Conservation (phyloP, 148 eudicot genomes). For the Limonium bicolor region DNA sequence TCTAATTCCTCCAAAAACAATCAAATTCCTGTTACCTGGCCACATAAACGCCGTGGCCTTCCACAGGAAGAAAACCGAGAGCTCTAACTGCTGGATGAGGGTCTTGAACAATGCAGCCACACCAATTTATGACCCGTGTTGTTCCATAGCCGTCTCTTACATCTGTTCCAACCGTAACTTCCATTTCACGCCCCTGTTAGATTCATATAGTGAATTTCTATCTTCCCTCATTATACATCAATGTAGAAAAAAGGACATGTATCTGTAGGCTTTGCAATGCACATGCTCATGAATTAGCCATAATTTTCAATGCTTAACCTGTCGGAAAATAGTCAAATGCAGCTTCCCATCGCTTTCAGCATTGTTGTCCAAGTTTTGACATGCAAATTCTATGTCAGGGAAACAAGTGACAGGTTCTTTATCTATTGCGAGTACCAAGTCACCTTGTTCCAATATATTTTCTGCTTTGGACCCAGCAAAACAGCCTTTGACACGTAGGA, state of each 20-base stretch:
- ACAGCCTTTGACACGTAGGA: slow-evolving; percentile 90
- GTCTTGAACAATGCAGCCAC: slow-evolving; percentile 87
- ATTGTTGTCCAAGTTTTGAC: slow-evolving; percentile 52
- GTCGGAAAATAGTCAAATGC: slow-evolving; percentile 70
- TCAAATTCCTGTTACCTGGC: slow-evolving; percentile 73
- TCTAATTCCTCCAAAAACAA: too few relatives aligned
- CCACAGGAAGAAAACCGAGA: slow-evolving; percentile 87
- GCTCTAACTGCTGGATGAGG: slow-evolving; percentile 94
- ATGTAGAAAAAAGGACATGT: neutral
- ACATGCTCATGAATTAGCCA: too few relatives aligned
- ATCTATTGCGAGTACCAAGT: slow-evolving; percentile 84
- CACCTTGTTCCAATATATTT: slow-evolving; percentile 76
- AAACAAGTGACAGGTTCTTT: slow-evolving; percentile 76
- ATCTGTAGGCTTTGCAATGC: too few relatives aligned
- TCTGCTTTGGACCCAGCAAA: slow-evolving; percentile 92
- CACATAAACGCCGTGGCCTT: slow-evolving; percentile 96
- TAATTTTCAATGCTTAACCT: too few relatives aligned
- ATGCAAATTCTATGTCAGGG: slow-evolving; percentile 80
- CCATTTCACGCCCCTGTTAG: slow-evolving; percentile 69
- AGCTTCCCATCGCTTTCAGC: slow-evolving; percentile 44
- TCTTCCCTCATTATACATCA: too few relatives aligned
- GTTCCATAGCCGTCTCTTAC: slow-evolving; percentile 90
- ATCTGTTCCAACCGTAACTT: slow-evolving; percentile 78
- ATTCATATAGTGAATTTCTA: too few relatives aligned
- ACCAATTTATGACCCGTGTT: slow-evolving; percentile 77